A percentile compares a stretch with the other conserved stretches of the same genome.
Evolutionary conservation across 176 grass and related monocot genomes (phyloP).

Genomic region (Aegilops longissima): DNA sequence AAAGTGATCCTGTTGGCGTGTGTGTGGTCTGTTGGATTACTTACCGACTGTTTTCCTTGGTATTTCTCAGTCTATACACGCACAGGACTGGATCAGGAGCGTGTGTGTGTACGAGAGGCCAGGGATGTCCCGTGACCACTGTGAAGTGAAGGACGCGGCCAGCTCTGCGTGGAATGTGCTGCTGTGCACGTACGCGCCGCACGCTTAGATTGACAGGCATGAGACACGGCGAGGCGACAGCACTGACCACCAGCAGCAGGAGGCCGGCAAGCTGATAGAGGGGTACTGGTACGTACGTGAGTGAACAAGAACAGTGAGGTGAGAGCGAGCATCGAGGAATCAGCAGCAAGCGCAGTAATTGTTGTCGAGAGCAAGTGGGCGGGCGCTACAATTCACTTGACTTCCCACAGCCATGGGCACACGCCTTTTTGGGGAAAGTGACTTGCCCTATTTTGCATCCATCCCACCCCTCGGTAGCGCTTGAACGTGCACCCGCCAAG

Average conservation of each 20-base stretch:
- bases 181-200: not conserved
- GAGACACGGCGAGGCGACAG: not conserved
- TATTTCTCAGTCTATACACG: not conserved
- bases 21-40: not conserved
- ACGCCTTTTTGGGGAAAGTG: conserved; percentile 15
- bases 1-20: not conserved
- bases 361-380: not conserved
- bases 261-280: not conserved
- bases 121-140: not conserved
- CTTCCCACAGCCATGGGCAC: not conserved
- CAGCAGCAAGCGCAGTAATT: not conserved
- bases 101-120: too few species aligned
- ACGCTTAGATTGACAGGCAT: not conserved
- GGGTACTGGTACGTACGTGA: not conserved
- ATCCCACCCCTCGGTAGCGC: not conserved
- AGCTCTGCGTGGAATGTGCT: too few species aligned
- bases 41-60: not conserved
- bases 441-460: not conserved
- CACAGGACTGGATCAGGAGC: not conserved
- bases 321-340: not conserved
- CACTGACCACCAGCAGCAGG: not conserved
- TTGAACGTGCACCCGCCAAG: not conserved
- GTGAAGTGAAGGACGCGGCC: not conserved
- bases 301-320: not conserved
- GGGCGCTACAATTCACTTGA: not conserved